Evolutionary conservation across 2,329 filamentous ascomycete genomes (phyloP), one percentile per base, ranked within the genome.

Genomic region (Tolypocladium pustulatum): DNA sequence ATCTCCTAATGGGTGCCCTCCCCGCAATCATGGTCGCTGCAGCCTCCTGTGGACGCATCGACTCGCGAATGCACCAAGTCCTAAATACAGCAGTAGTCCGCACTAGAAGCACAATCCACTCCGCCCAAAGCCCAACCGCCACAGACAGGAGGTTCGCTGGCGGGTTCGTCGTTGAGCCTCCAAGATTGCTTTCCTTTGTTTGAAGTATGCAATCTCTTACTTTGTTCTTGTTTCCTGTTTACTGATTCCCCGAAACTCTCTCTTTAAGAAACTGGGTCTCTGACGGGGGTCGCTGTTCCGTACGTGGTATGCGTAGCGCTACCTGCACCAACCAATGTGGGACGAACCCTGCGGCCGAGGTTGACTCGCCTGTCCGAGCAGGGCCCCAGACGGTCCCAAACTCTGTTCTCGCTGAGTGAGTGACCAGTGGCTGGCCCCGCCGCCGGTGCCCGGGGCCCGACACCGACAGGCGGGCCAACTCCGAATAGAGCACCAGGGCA

Each of bases 361-460:
- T 52, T 52, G 49, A 52, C 54, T 38, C 32, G 38, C 37, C 53
- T 38, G 53, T 38, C 22, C 7, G 12, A 2, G n/a, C 10, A 20
- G n/a, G 55, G 55, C 49, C 36, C 51, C 58, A 57, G 58, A 59
- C 43, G 55, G 58, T 57, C 49, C 58, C 55, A 59, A 59, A 59
- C 58, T 59, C 58, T 59, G 58, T 59, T 57, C 25, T 15, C 25
- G 36, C 20, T 49, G 38, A 25, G 7, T 2, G 43, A 25, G 7
- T 2, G 43, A 27, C 22, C 43, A 27, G 22, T 49, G 25, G 43
- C 43, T 49, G 43, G 43, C 43, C 43, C 43, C 43, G 43, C 25
- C 17, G 46, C 46, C 46, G 46, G 13, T 15, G 27, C 46, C 46
- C 46, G 46, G n/a, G 46, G 46, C 15, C 46, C n/a, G 46, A 17